Base-by-base conservation (phyloP, 1,284 basidiomycete genomes). In the Papiliotrema fonsecae region DNA sequence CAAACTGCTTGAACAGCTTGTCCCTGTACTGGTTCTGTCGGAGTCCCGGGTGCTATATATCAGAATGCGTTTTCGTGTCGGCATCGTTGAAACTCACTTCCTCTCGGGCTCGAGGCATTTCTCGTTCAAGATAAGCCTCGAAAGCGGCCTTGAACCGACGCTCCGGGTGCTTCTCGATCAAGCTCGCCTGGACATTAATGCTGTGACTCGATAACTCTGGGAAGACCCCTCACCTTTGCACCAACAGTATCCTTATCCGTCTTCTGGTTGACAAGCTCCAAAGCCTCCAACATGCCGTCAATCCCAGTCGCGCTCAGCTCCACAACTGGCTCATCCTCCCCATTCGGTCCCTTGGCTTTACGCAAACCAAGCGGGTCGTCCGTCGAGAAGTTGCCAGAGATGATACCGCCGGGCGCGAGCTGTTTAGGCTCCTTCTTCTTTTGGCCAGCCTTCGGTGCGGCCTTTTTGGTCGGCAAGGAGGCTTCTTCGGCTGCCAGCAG, bases 121-220 rank as follows among this genome's bases (percentile, higher is more conserved):
- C 87, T 3, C 82, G 79, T 60, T 97, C 92, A 65, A 88, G 83
- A 75, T 93, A 97, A 4, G 89, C 90, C 65, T 93, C 90, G 60
- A 88, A 92, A 6, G 91, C 88, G 34, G 85, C 90, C 82, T 93
- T 93, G 80, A 87, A 91, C 53, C 89, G 83, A 67, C 88, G 79
- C 85, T 98, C 93, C 43, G 93, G 93, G 79, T 98, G 93, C 44
- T 80, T 81, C 76, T 98, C 93, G 49, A 97, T 82, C 37, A 81
- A 80, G 31, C 86, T 88, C 5, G 92, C 93, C 70, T 87, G 42
- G 21, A 11, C 6, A 22, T 48, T 39, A 45, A 42, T 37, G 30
- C 14, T 31, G 18, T 3, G 32, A 42, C 50, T 22, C n/a, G 30
- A 31, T 31, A 9, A 31, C 30, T 16, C 9, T 31, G 30, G 16